Conservation (phyloP, 78 protist species). For the Planoprotostelium fungivorum region DNA sequence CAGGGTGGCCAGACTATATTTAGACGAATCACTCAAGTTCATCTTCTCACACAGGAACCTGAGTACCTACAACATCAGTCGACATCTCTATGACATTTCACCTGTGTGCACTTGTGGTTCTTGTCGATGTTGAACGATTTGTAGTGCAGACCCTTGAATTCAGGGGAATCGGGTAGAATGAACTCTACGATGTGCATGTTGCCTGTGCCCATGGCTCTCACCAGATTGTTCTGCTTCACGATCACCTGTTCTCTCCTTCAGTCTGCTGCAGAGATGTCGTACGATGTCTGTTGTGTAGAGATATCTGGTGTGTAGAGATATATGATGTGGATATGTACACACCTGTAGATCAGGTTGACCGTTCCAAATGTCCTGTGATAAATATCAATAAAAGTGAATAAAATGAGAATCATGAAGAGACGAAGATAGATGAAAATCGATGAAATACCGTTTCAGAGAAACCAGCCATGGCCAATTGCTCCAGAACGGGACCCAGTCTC, state of each 20-base stretch:
- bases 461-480: background rate
- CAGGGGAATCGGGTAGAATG: background rate
- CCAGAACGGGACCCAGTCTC: background rate
- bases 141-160: background rate
- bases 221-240: background rate
- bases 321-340: too few relatives aligned
- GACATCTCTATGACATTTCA: background rate
- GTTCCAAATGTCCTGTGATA: background rate
- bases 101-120: background rate
- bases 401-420: too few relatives aligned
- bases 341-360: background rate
- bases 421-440: too few relatives aligned
- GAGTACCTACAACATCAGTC: background rate
- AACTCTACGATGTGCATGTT: background rate
- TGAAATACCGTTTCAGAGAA: background rate
- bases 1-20: background rate
- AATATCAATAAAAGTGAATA: background rate
- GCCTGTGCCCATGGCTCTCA: background rate
- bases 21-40: background rate
- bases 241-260: background rate
- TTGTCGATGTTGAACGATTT: background rate
- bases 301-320: too few relatives aligned
- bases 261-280: background rate
- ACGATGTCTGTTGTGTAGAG: too few relatives aligned
- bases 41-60: background rate